Evolutionary conservation across 768 basidiomycete species (phyloP).

Genomic region (Lentinus tigrinus): DNA sequence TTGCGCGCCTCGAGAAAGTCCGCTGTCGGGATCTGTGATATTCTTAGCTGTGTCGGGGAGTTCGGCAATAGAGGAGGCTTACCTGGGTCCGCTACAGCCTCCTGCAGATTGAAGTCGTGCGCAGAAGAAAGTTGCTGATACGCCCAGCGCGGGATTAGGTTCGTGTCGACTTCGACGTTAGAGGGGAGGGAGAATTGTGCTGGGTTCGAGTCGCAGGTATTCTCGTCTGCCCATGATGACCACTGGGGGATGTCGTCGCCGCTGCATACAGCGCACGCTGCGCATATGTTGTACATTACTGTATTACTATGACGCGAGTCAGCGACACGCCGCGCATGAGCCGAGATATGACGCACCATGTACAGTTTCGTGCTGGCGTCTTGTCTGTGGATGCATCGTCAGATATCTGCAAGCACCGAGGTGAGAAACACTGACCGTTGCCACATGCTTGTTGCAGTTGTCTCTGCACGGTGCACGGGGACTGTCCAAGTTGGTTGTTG

Average conservation of each 20-base stretch:
- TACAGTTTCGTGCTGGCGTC: not conserved
- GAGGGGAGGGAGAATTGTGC: slow-evolving; percentile 5
- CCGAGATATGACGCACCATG: slow-evolving; percentile 1
- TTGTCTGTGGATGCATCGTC: not conserved
- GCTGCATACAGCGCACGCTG: slow-evolving; percentile 4
- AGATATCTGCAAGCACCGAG: not conserved
- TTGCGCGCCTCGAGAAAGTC: not conserved
- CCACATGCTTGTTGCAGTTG: slow-evolving; percentile 2
- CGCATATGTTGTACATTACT: slow-evolving; percentile 7
- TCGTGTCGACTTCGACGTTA: not conserved
- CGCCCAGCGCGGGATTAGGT: slow-evolving; percentile 7
- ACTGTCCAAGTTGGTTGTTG: slow-evolving; percentile 10
- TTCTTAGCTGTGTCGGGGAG: not conserved
- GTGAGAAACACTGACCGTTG: not conserved
- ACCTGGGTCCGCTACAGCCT: not conserved
- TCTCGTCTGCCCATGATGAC: slow-evolving; percentile 2
- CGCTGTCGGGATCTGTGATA: not conserved
- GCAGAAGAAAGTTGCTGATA: slow-evolving; percentile 1
- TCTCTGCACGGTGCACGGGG: slow-evolving; percentile 1
- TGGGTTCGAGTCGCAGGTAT: slow-evolving; percentile 1
- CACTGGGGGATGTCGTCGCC: not conserved
- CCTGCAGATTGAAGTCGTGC: slow-evolving; percentile 4
- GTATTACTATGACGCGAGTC: slow-evolving; percentile 1
- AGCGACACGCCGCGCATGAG: not conserved
- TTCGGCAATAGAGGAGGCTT: not conserved